Conservation (phyloP, 2,329 filamentous ascomycete species). For the Fusarium foetens region DNA sequence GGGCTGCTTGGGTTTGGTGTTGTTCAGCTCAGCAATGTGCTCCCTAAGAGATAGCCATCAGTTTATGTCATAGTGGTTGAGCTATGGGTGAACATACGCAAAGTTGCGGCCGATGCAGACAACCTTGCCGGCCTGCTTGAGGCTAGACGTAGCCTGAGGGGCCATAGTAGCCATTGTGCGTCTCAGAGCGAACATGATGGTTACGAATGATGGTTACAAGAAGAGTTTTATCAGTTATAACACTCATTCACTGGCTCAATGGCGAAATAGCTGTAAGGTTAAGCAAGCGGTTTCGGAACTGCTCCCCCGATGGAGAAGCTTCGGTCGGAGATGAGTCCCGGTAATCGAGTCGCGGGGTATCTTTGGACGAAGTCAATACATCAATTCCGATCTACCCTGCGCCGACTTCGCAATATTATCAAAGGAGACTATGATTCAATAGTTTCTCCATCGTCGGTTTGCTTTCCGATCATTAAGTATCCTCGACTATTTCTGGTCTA, state of each 20-base stretch:
- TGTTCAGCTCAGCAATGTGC: constrained; percentile 93
- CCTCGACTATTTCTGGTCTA: neutral
- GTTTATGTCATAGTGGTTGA: neutral
- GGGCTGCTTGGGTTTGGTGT: constrained; percentile 86
- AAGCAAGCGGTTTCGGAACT: constrained; percentile 34
- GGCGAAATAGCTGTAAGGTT: constrained; percentile 10
- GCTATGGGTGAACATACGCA: constrained; percentile 68
- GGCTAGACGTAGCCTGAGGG: constrained; percentile 54
- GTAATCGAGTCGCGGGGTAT: constrained; percentile 10
- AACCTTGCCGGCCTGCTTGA: constrained; percentile 74
- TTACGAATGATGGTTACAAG: neutral
- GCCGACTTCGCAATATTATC: constrained; percentile 17
- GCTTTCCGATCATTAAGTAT: neutral
- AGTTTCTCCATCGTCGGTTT: neutral
- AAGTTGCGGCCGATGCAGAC: constrained; percentile 97
- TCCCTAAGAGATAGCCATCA: constrained; percentile 65
- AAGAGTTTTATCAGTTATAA: neutral
- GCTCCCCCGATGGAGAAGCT: constrained; percentile 38
- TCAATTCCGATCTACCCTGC: neutral
- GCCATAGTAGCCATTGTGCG: constrained; percentile 53
- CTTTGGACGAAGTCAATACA: neutral
- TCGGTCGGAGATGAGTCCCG: constrained; percentile 42
- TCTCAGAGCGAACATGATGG: constrained; percentile 51
- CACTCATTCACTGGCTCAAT: neutral
- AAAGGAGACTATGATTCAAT: neutral